Conservation (phyloP, 257 asterid genomes). For the Nicotiana otophora region DNA sequence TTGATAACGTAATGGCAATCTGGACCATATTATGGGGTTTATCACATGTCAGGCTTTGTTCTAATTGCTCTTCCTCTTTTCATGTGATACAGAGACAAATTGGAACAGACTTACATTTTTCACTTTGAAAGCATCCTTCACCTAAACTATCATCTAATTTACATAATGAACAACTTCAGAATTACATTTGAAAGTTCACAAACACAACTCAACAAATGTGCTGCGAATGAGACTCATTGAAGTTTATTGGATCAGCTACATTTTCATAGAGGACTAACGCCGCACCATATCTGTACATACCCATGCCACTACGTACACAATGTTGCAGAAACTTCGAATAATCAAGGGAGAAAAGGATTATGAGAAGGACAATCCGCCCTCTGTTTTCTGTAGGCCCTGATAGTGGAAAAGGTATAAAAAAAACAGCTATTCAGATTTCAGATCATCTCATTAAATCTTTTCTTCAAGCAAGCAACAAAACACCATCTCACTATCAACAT, state of each 20-base stretch:
- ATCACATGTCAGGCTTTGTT: neutral
- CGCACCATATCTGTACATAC: neutral
- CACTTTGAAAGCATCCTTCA: neutral
- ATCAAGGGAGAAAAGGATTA: slow-evolving; percentile 75
- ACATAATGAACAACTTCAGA: neutral
- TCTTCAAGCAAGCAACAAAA: neutral
- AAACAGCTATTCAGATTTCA: neutral
- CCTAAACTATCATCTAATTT: neutral
- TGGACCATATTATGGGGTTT: neutral
- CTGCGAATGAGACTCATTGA: too few relatives aligned
- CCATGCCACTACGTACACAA: neutral
- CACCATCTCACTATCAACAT: too few relatives aligned
- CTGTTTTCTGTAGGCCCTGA: slow-evolving; percentile 57
- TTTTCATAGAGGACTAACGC: neutral
- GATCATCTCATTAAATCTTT: neutral
- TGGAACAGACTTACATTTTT: neutral
- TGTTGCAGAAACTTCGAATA: neutral
- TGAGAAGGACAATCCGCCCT: slow-evolving; percentile 50
- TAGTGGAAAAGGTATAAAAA: neutral
- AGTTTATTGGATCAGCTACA: neutral
- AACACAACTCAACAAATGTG: neutral
- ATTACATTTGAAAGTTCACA: neutral
- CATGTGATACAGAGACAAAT: neutral
- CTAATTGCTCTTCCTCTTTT: neutral
- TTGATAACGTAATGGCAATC: too few relatives aligned